phyloP scores from a whole-genome alignment of 305 asterid species.

The Fraxinus nigra region DNA sequence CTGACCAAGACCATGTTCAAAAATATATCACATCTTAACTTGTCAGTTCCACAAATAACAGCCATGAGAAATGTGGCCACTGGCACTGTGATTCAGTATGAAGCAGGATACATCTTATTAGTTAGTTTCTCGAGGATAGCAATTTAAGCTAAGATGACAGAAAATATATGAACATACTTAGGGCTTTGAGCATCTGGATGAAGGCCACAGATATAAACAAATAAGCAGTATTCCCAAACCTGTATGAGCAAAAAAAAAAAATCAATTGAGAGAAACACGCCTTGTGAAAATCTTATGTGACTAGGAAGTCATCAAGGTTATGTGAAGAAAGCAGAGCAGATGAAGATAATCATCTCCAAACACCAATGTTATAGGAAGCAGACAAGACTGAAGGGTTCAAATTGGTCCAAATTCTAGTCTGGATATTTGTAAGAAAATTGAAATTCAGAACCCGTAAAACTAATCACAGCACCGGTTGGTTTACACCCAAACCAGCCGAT shows the following conservation, averaged over 20 bases:
- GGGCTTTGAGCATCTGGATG: slow-evolving; percentile 99
- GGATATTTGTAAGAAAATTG: not conserved
- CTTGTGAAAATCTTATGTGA: slow-evolving; percentile 6
- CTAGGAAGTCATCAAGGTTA: not conserved
- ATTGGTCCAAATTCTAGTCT: not conserved
- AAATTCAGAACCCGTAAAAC: not conserved
- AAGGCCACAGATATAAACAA: slow-evolving; percentile 91
- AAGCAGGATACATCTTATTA: slow-evolving; percentile 31
- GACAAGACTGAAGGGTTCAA: not conserved
- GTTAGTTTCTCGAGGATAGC: slow-evolving; percentile 23
- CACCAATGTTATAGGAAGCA: not conserved
- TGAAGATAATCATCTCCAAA: not conserved
- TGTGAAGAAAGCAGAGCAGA: not conserved
- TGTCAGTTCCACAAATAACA: slow-evolving; percentile 92
- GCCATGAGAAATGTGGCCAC: slow-evolving; percentile 98
- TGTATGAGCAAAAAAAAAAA: slow-evolving; percentile 31
- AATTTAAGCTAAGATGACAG: slow-evolving; percentile 16
- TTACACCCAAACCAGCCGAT: not conserved
- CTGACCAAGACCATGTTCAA: slow-evolving; percentile 96
- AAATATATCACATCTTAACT: slow-evolving; percentile 81
- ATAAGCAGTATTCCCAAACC: slow-evolving; percentile 93
- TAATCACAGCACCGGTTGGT: not conserved
- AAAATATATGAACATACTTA: slow-evolving; percentile 54
- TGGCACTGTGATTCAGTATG: slow-evolving; percentile 74
- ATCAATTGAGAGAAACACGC: slow-evolving; percentile 15